Base-by-base conservation (phyloP, 2,329 filamentous ascomycete species). In the Madurella fahalii region DNA sequence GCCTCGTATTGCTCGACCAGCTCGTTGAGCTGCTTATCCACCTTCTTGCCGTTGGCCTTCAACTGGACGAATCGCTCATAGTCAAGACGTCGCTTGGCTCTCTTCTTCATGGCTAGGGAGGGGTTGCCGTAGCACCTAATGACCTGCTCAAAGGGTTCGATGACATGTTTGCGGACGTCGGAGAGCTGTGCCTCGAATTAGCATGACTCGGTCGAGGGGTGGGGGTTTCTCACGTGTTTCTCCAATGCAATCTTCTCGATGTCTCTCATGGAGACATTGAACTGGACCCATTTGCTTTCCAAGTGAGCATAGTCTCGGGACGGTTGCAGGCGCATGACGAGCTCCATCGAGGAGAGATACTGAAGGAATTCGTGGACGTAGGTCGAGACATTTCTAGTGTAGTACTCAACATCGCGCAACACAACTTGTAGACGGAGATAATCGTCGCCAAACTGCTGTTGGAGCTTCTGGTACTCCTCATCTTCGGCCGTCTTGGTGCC, bases 361-460 rank as follows among this genome's bases (percentile, higher is more conserved):
- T 89, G 85, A 47, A 91, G 81, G 64, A 95, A 91, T 61, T 89
- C 86, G 55, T 87, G 83, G 47, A 96, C 86, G 59, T 89, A 90
- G n/a, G 81, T 82, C 9, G 87, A 83, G 3, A 90, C 84, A 53
- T 92, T 86, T n/a, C 87, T 82, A 4, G 90, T 86, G 69, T 97
- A 97, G 64, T 86, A 90, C 66, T 96, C 90, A n/a, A 96, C 87
- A 68, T 97, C 94, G 55, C 92, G 85, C 65, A 95, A 84, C 41
- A 96, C 90, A 40, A 99, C 88, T 67, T 97, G 93, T 30, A 97
- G 75, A 57, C 93, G 87, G 58, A 96, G 86, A 70, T 91, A 96
- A 68, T 96, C 92, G 58, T 95, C 90, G 32, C 89, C 87, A 65
- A 96, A 97, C 65, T 85, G 90, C 67, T 96, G 89, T 57, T 92